Percentiles rank a stretch among this genome's conserved stretches.
Evolutionary conservation across 1,284 basidiomycete genomes (phyloP).

Genomic region (Malassezia restricta): DNA sequence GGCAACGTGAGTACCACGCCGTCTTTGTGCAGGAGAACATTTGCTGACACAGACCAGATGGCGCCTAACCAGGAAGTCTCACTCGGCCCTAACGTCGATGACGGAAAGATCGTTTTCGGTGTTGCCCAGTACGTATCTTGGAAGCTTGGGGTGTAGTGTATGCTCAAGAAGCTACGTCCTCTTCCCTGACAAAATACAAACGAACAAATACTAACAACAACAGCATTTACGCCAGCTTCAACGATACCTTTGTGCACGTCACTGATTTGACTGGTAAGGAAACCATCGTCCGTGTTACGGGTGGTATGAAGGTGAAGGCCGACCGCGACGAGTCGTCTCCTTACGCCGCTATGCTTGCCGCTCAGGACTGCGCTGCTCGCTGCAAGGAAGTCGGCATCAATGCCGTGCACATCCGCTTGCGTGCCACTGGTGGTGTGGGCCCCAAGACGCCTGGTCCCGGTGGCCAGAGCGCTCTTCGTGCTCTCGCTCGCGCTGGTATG

Average conservation of each 20-base stretch:
- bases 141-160: neutral
- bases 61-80: slow-evolving; percentile 39
- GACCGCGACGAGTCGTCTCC: slow-evolving; percentile 99
- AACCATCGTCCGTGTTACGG: slow-evolving; percentile 95
- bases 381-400: slow-evolving; percentile 99
- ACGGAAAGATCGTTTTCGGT: slow-evolving; percentile 46
- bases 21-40: neutral
- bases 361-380: slow-evolving; percentile 86
- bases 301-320: slow-evolving; percentile 99
- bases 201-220: neutral
- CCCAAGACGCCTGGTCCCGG: slow-evolving; percentile 98
- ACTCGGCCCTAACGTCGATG: slow-evolving; percentile 45
- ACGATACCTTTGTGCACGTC: slow-evolving; percentile 98
- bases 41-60: slow-evolving; percentile 27
- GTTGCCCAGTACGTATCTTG: slow-evolving; percentile 39
- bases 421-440: slow-evolving; percentile 93
- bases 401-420: slow-evolving; percentile 92
- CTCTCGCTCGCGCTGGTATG: slow-evolving; percentile 96
- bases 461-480: slow-evolving; percentile 94
- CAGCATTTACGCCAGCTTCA: slow-evolving; percentile 56
- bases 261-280: slow-evolving; percentile 98
- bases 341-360: slow-evolving; percentile 98
- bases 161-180: neutral
- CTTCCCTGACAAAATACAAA: neutral
- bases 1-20: slow-evolving; percentile 10